Percentiles rank a stretch among this genome's conserved stretches.
These are phyloP conservation scores for Penicillium flavigenum DNA, from an alignment of 495 filamentous ascomycete species.

Conservation along the genomic window DNA sequence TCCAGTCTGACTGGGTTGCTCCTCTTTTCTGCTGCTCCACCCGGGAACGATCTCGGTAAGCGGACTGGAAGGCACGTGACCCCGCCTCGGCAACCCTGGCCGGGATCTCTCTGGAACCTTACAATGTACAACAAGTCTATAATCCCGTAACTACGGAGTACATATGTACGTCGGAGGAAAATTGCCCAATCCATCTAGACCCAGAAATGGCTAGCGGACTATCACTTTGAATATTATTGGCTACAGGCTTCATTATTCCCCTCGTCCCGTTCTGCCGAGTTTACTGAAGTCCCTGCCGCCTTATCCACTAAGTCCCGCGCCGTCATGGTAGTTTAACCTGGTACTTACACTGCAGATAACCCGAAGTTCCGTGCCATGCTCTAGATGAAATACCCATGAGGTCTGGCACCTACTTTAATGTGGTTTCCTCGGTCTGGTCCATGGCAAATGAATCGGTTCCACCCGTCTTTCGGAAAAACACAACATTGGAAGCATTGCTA, in stretches of 20 bases:
- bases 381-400: not conserved
- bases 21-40: not conserved
- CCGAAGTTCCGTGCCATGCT: conserved; percentile 15
- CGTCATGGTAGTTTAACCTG: conserved; percentile 20
- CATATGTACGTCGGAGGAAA: not conserved
- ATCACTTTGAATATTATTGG: not conserved
- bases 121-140: too few species aligned
- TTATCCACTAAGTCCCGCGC: conserved; percentile 10
- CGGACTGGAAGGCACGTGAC: conserved; percentile 36
- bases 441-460: conserved; percentile 1
- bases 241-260: not conserved
- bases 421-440: not conserved
- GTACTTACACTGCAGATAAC: conserved; percentile 18
- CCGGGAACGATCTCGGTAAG: conserved; percentile 37
- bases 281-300: conserved; percentile 1
- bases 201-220: not conserved
- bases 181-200: not conserved
- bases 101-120: conserved; percentile 26
- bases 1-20: not conserved
- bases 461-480: not conserved
- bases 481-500: not conserved
- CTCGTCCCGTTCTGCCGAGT: conserved; percentile 9
- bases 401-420: not conserved
- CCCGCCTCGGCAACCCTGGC: conserved; percentile 25
- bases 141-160: not conserved